Base-by-base conservation (phyloP, 2,329 filamentous ascomycete genomes). In the Periglandula ipomoeae region DNA sequence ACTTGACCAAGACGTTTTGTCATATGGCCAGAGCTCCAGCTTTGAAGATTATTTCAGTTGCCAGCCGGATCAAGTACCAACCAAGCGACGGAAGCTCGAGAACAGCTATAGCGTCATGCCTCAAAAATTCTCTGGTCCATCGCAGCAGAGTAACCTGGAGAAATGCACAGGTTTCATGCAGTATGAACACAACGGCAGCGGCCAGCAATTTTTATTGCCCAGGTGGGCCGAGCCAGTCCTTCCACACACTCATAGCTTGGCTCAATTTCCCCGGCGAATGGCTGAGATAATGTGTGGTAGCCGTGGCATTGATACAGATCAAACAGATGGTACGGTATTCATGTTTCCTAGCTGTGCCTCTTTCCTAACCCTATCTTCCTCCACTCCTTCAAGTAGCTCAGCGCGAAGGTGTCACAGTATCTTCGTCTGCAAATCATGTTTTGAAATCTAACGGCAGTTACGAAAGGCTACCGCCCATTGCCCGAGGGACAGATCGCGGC, bases 391-490 rank as follows among this genome's bases (percentile, higher is more conserved):
- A n/a, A n/a, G n/a, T n/a, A n/a, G n/a, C n/a, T n/a, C n/a, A n/a
- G n/a, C n/a, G n/a, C n/a, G n/a, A n/a, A n/a, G n/a, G n/a, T n/a
- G n/a, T n/a, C n/a, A n/a, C n/a, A n/a, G n/a, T n/a, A n/a, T n/a
- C n/a, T n/a, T n/a, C n/a, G 11, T 17, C n/a, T 26, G 8, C 32
- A 17, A 45, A 26, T 34, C 17, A 40, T n/a, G n/a, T n/a, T n/a
- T 10, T 19, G 26, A 15, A 24, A 15, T 41, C 43, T 49, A 20
- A 51, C 10, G 15, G 17, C 4, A 8, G 11, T 15, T 50, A 13
- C 20, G n/a, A 11, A 44, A 69, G 68, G 61, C 15, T 70, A 70
- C 48, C 60, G 66, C 48, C 54, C 60, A 20, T 50, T 69, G 22
- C 56, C 58, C 5, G 53, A 54, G 34, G 48, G 58, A 23, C 53